Percentiles rank a stretch among this genome's conserved stretches.
Evolutionary conservation across 345 rosid genomes (phyloP).

Genomic region (Hibiscus trionum): DNA sequence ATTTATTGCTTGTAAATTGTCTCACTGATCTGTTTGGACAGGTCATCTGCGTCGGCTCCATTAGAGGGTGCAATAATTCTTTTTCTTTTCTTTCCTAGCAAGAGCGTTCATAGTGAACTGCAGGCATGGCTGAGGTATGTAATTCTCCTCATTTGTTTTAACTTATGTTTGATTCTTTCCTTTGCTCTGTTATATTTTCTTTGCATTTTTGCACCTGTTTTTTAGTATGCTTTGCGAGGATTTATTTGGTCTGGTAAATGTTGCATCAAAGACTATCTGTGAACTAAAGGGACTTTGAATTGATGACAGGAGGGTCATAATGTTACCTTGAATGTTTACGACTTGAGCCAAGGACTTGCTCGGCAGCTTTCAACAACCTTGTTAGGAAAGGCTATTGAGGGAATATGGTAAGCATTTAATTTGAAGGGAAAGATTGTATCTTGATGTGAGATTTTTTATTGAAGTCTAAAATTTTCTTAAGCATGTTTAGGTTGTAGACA

Average conservation of each 20-base stretch:
- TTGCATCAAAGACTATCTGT: neutral
- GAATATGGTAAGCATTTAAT: conserved; percentile 61
- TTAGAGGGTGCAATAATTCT: neutral
- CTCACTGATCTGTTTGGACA: neutral
- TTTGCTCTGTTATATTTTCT: neutral
- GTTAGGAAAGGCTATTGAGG: conserved; percentile 82
- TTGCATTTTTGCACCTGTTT: neutral
- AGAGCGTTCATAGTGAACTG: no score
- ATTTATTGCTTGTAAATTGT: neutral
- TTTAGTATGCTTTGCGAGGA: neutral
- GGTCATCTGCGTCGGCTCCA: conserved; percentile 13
- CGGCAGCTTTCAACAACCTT: conserved; percentile 73
- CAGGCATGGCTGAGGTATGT: conserved; percentile 65
- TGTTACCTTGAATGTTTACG: conserved; percentile 76
- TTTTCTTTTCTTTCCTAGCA: neutral
- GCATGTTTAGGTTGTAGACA: no score
- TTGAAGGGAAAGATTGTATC: neutral
- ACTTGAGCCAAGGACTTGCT: conserved; percentile 90
- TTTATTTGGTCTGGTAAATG: neutral
- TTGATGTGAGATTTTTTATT: no score
- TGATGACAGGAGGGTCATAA: conserved; percentile 62
- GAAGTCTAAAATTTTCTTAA: no score
- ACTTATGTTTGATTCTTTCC: neutral
- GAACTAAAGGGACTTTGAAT: neutral
- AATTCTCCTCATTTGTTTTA: neutral